Percentiles rank a stretch among this genome's conserved stretches.
These are phyloP conservation scores for Lumnitzera littorea DNA, from an alignment of 345 rosid genomes.

Conservation along the genomic window DNA sequence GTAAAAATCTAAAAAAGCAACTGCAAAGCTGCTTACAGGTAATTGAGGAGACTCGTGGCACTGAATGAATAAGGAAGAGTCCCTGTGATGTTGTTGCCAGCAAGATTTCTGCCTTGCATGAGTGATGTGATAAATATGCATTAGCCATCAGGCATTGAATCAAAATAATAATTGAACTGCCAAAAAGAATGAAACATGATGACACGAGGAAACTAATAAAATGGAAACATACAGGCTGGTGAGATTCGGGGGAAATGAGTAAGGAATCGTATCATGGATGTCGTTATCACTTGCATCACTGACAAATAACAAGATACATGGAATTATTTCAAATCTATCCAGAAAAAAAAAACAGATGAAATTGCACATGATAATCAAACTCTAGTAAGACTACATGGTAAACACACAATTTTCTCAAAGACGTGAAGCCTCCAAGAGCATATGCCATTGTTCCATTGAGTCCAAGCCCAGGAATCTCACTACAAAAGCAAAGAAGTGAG, in stretches of 20 bases:
- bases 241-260: constrained; percentile 78
- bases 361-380: neutral
- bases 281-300: constrained; percentile 74
- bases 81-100: constrained; percentile 67
- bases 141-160: constrained; percentile 4
- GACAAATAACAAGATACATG: neutral
- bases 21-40: constrained; percentile 39
- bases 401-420: constrained; percentile 55
- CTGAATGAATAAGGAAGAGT: constrained; percentile 78
- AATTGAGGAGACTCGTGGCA: constrained; percentile 48
- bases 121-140: constrained; percentile 5
- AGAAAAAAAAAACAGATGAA: too few species aligned
- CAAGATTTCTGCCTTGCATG: constrained; percentile 48
- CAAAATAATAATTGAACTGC: constrained; percentile 7
- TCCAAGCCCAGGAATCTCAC: constrained; percentile 62
- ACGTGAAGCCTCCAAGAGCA: constrained; percentile 55
- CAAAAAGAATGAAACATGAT: constrained; percentile 2
- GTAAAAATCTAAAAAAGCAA: too few species aligned
- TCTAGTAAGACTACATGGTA: constrained; percentile 5
- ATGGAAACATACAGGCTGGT: constrained; percentile 60
- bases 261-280: constrained; percentile 70
- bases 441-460: constrained; percentile 80
- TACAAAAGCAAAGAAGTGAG: constrained; percentile 18
- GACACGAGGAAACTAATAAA: neutral
- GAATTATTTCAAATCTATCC: too few species aligned